phyloP scores from a whole-genome alignment of 2,329 filamentous ascomycete species.

The Phaeoacremonium minimum region DNA sequence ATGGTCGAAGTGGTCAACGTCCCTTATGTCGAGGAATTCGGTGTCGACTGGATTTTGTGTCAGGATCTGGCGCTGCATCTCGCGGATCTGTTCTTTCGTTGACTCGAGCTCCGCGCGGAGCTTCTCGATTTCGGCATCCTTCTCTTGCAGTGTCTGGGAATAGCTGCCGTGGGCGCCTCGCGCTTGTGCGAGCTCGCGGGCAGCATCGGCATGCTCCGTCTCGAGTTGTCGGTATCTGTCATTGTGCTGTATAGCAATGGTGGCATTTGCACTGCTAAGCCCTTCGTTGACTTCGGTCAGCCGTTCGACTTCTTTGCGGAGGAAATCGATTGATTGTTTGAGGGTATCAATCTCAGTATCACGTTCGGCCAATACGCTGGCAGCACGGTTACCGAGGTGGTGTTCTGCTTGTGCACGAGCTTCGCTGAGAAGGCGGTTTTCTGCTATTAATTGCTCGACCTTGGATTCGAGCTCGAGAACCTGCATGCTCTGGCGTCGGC shows the following conservation, averaged over 20 bases:
- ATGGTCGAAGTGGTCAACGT: constrained; percentile 93
- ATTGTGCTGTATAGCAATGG: constrained; percentile 71
- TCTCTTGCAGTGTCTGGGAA: constrained; percentile 65
- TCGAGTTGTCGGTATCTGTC: constrained; percentile 66
- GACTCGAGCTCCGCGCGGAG: constrained; percentile 74
- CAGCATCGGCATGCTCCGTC: constrained; percentile 59
- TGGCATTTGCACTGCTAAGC: constrained; percentile 71
- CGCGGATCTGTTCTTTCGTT: constrained; percentile 59
- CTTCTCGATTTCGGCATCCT: constrained; percentile 77
- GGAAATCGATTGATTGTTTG: constrained; percentile 70
- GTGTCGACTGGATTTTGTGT: constrained; percentile 53
- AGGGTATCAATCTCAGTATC: constrained; percentile 84
- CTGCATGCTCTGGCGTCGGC: constrained; percentile 96
- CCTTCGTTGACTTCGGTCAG: constrained; percentile 80
- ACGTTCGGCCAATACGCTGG: constrained; percentile 70
- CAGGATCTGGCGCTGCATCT: constrained; percentile 55
- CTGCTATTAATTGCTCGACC: constrained; percentile 78
- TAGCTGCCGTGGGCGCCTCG: constrained; percentile 60
- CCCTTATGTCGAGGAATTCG: constrained; percentile 72
- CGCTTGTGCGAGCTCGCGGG: constrained; percentile 65
- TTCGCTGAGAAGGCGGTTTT: constrained; percentile 77
- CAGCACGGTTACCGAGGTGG: constrained; percentile 59
- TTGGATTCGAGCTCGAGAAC: constrained; percentile 84
- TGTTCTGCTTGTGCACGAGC: constrained; percentile 68
- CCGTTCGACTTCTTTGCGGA: constrained; percentile 77